These are phyloP conservation scores for Huntiella savannae DNA, from an alignment of 2,329 filamentous ascomycete species.

Conservation along the genomic window DNA sequence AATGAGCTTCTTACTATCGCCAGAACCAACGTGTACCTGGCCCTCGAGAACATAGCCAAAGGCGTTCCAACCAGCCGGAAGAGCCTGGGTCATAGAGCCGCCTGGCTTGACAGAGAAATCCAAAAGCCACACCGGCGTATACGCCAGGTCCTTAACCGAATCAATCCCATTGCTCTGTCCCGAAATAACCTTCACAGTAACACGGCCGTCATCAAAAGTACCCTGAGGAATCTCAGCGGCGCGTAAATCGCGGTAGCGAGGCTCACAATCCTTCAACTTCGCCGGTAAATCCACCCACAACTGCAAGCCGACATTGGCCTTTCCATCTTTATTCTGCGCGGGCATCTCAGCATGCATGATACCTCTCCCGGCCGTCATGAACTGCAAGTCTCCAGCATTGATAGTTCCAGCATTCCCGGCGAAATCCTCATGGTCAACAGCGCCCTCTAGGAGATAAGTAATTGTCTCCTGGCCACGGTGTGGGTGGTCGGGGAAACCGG, in stretches of 20 bases:
- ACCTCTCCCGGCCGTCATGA: slow-evolving; percentile 87
- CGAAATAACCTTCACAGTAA: slow-evolving; percentile 76
- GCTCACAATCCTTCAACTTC: slow-evolving; percentile 71
- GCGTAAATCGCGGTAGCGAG: slow-evolving; percentile 71
- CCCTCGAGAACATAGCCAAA: slow-evolving; percentile 79
- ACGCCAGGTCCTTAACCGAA: slow-evolving; percentile 73
- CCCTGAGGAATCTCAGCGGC: slow-evolving; percentile 61
- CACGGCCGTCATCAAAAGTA: slow-evolving; percentile 51
- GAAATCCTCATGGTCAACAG: slow-evolving; percentile 83
- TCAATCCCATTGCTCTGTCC: slow-evolving; percentile 71
- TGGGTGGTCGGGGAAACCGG: slow-evolving; percentile 82
- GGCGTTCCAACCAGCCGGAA: slow-evolving; percentile 72
- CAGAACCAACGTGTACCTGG: slow-evolving; percentile 41
- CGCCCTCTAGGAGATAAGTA: slow-evolving; percentile 74
- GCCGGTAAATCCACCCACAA: slow-evolving; percentile 85
- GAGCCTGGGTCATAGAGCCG: slow-evolving; percentile 51
- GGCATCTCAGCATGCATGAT: slow-evolving; percentile 97
- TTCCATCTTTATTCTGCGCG: slow-evolving; percentile 53
- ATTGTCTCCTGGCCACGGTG: slow-evolving; percentile 70
- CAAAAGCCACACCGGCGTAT: slow-evolving; percentile 92
- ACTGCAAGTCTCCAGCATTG: slow-evolving; percentile 74
- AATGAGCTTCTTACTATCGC: slow-evolving; percentile 31
- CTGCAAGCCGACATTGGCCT: slow-evolving; percentile 70
- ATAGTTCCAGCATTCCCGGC: slow-evolving; percentile 72
- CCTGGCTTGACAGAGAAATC: slow-evolving; percentile 69